Base-by-base conservation (phyloP, 2,329 filamentous ascomycete species). In the Aspergillus tanneri region DNA sequence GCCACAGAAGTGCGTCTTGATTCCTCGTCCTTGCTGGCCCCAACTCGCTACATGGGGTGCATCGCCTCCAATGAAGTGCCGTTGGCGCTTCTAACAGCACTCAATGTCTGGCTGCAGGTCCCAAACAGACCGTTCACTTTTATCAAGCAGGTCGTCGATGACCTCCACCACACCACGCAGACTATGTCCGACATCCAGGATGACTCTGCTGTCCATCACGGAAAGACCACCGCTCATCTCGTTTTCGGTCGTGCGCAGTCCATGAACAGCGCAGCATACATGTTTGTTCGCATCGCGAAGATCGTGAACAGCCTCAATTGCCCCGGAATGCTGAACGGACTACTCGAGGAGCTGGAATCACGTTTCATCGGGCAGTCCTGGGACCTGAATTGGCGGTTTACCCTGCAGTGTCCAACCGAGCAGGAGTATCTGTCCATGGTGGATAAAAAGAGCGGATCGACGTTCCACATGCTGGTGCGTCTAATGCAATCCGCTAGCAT, bases 141-240 rank as follows among this genome's bases (percentile, higher is more conserved):
- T 2, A 63, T 72, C 30, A 62, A 60, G 39, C 38, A 42, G 2
- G 54, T 68, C 3, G 46, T 66, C 5, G 42, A 48, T 21, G 40
- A 56, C 5, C 54, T 71, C 3, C 67, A 71, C 41, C 63, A 57
- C 11, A 49, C 62, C 1, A 69, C 69, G 14, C 24, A 36, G 19
- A 64, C 61, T 44, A 53, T 74, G 3, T 71, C 72, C 41, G 71
- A 75, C 53, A 59, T 75, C 11, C 55, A 74, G 52, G 71, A 74
- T 41, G 43, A 52, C 1, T 72, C 71, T 0, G 23, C 49, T 2
- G 50, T 70, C 1, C 59, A 71, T 2, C 60, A 70, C 3, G 67
- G 66, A 2, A 59, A 57, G n/a, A 68, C 70, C 5, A 49, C 70
- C 0, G 56, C 67, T 1, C 71, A 74, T 45, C 51, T 49, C 1